Conservation (phyloP, 306 rosid species). For the Acacia crassicarpa region DNA sequence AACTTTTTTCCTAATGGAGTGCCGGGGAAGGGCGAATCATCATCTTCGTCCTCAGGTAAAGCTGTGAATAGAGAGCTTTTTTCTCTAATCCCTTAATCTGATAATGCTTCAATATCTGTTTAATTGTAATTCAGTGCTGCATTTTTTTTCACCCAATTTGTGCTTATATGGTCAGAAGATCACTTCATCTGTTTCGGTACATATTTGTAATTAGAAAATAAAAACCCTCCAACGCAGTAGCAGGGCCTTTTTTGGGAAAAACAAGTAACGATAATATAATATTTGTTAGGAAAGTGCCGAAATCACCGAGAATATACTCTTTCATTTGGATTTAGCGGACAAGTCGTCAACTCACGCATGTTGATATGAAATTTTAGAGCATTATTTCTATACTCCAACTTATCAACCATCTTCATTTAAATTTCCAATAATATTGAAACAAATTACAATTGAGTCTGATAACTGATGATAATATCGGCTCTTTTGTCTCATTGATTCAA, state of each 20-base stretch:
- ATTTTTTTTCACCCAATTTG: too few relatives aligned
- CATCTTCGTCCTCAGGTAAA: constrained; percentile 65
- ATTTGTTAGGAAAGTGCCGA: neutral
- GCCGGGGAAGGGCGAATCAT: constrained; percentile 35
- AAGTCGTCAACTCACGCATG: neutral
- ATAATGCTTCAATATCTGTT: neutral
- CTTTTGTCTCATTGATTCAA: constrained; percentile 7
- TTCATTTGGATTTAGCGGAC: neutral
- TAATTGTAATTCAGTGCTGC: neutral
- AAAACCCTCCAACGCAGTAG: neutral
- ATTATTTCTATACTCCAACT: neutral
- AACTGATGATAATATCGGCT: constrained; percentile 5
- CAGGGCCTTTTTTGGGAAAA: neutral
- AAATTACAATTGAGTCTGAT: neutral
- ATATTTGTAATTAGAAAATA: neutral
- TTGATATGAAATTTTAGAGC: neutral
- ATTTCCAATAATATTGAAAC: neutral
- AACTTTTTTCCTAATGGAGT: constrained; percentile 80
- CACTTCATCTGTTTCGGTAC: neutral
- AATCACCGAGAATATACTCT: neutral
- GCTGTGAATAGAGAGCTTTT: neutral
- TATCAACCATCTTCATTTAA: neutral
- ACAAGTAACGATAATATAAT: neutral
- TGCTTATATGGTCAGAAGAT: neutral
- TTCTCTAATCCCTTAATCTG: neutral